phyloP scores from a whole-genome alignment of 805 yeast genomes.

The Metschnikowia anglica region DNA sequence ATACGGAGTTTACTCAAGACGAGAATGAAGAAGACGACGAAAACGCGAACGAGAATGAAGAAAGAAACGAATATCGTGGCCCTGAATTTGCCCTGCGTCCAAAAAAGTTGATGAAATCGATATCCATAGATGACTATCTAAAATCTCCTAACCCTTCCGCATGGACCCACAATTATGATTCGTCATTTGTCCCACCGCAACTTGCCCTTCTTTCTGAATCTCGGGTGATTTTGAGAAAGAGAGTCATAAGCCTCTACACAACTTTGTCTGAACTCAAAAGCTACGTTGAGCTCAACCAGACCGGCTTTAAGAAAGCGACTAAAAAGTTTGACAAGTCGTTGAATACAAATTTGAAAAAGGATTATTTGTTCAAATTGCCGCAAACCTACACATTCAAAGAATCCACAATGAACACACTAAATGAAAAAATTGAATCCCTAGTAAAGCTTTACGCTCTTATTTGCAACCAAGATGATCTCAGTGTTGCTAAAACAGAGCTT shows the following conservation, averaged over 20 bases:
- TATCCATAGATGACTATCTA: constrained; percentile 36
- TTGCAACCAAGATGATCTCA: constrained; percentile 42
- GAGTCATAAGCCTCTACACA: constrained; percentile 45
- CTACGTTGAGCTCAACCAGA: constrained; percentile 49
- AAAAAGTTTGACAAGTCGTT: constrained; percentile 55
- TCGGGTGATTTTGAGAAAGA: constrained; percentile 48
- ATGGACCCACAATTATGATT: constrained; percentile 13
- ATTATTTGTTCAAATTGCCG: constrained; percentile 48
- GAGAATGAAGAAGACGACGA: constrained; percentile 14
- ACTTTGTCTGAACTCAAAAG: constrained; percentile 50
- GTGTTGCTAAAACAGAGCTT: constrained; percentile 51
- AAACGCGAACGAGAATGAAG: constrained; percentile 11
- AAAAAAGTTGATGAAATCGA: constrained; percentile 16
- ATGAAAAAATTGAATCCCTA: constrained; percentile 34
- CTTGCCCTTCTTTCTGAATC: constrained; percentile 39
- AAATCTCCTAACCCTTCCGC: constrained; percentile 37
- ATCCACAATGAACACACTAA: constrained; percentile 30
- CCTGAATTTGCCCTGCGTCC: constrained; percentile 3
- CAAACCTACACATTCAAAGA: constrained; percentile 40
- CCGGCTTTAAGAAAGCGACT: constrained; percentile 53
- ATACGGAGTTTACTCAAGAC: constrained; percentile 35
- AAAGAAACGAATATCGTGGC: constrained; percentile 9
- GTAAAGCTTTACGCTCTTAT: constrained; percentile 30
- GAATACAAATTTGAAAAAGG: constrained; percentile 43
- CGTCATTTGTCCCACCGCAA: constrained; percentile 20